These are phyloP conservation scores for Claviceps sp. DNA, from an alignment of 2,329 filamentous ascomycete species.

Conservation along the genomic window DNA sequence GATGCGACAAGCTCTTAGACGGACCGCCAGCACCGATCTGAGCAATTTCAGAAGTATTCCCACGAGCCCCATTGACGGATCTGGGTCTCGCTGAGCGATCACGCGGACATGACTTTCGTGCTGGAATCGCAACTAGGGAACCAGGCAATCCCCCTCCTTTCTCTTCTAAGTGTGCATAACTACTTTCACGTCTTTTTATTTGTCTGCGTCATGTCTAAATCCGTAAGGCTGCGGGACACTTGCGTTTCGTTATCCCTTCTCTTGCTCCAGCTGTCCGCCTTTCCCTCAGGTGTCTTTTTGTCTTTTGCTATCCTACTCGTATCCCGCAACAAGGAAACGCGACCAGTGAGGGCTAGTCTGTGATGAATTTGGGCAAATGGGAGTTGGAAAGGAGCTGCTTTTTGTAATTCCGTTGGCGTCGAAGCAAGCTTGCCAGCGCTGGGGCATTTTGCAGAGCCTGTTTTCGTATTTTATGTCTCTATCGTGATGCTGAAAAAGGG, in stretches of 20 bases:
- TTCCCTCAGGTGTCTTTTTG: not conserved
- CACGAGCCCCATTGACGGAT: slow-evolving; percentile 40
- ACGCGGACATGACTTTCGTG: not conserved
- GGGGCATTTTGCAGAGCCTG: too few species aligned
- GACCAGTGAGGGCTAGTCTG: not conserved
- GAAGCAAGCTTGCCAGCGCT: not conserved
- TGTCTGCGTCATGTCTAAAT: not conserved
- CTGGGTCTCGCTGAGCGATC: slow-evolving; percentile 15
- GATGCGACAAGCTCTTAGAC: slow-evolving; percentile 77
- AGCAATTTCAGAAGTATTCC: slow-evolving; percentile 41
- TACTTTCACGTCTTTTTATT: not conserved
- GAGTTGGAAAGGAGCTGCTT: not conserved
- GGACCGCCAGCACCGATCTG: slow-evolving; percentile 75
- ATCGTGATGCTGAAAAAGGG: too few species aligned
- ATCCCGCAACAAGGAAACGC: not conserved
- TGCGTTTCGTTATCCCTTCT: not conserved
- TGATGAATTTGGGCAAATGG: slow-evolving; percentile 5
- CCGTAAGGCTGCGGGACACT: not conserved
- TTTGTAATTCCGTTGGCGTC: slow-evolving; percentile 2
- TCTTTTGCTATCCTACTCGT: not conserved
- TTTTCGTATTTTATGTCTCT: too few species aligned
- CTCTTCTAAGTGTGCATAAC: not conserved
- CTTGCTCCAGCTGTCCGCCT: not conserved
- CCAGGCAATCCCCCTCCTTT: not conserved
- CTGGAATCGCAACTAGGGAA: not conserved